A percentile compares a stretch with the other conserved stretches of the same genome.
Evolutionary conservation across 2,329 filamentous ascomycete species (phyloP).

Genomic region (Colletotrichum sp.): DNA sequence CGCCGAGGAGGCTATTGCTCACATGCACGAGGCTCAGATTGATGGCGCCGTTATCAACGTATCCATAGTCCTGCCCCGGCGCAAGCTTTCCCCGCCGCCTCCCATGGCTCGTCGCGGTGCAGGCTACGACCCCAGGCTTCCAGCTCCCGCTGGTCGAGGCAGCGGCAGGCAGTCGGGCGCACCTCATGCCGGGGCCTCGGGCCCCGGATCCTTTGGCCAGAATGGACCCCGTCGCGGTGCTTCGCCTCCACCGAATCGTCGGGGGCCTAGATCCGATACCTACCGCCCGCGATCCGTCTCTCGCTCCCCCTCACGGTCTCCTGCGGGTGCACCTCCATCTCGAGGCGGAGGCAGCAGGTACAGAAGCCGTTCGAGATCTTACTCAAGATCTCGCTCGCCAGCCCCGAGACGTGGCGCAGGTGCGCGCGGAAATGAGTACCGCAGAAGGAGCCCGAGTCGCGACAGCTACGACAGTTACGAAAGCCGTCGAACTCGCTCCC

Average conservation of each 20-base stretch:
- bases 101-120: constrained; percentile 70
- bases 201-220: constrained; percentile 36
- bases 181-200: constrained; percentile 35
- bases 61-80: constrained; percentile 84
- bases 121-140: constrained; percentile 61
- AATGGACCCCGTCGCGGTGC: constrained; percentile 42
- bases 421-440: constrained; percentile 29
- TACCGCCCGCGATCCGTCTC: constrained; percentile 68
- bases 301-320: constrained; percentile 48
- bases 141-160: constrained; percentile 35
- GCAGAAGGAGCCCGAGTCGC: constrained; percentile 31
- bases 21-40: constrained; percentile 98
- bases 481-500: constrained; percentile 32
- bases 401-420: constrained; percentile 35
- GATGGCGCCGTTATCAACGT: constrained; percentile 85
- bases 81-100: constrained; percentile 82
- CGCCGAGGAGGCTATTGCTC: constrained; percentile 86
- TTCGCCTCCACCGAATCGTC: constrained; percentile 39
- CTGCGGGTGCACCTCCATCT: constrained; percentile 34
- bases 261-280: constrained; percentile 54
- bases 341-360: constrained; percentile 40
- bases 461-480: constrained; percentile 47
- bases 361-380: constrained; percentile 51
- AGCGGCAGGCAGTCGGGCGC: constrained; percentile 23
- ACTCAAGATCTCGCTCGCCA: constrained; percentile 50